Conservation (phyloP, 257 asterid species). For the Agastache rugosa region DNA sequence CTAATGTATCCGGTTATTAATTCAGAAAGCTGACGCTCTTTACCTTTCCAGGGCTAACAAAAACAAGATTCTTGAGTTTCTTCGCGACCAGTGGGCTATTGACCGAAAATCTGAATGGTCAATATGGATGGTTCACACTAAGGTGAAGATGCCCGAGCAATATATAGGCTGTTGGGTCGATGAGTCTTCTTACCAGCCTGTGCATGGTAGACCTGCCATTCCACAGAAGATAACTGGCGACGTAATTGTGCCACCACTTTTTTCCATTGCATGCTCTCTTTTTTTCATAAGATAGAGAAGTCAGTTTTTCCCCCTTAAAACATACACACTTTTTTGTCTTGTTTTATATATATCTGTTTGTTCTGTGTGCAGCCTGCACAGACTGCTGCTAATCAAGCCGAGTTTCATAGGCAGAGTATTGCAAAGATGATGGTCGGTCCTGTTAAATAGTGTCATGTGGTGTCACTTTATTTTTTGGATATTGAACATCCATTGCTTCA, state of each 20-base stretch:
- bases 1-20: not conserved
- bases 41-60: conserved; percentile 56
- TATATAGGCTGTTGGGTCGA: conserved; percentile 68
- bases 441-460: conserved; percentile 15
- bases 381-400: conserved; percentile 75
- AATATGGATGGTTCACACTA: conserved; percentile 78
- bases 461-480: conserved; percentile 26
- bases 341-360: conserved; percentile 23
- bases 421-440: conserved; percentile 77
- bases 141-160: conserved; percentile 84
- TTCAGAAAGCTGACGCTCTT: conserved; percentile 35
- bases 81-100: conserved; percentile 68
- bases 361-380: conserved; percentile 67
- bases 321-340: not conserved
- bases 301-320: not conserved
- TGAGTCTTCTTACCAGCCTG: conserved; percentile 52
- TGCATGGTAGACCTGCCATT: conserved; percentile 64
- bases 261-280: conserved; percentile 17
- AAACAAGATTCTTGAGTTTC: conserved; percentile 64
- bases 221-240: conserved; percentile 61
- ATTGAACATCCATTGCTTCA: conserved; percentile 38
- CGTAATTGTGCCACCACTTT: conserved; percentile 49
- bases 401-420: conserved; percentile 78
- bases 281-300: conserved; percentile 17
- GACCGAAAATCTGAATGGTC: conserved; percentile 87